phyloP scores from a whole-genome alignment of 2,329 filamentous ascomycete species.

The Colletotrichum agaves region DNA sequence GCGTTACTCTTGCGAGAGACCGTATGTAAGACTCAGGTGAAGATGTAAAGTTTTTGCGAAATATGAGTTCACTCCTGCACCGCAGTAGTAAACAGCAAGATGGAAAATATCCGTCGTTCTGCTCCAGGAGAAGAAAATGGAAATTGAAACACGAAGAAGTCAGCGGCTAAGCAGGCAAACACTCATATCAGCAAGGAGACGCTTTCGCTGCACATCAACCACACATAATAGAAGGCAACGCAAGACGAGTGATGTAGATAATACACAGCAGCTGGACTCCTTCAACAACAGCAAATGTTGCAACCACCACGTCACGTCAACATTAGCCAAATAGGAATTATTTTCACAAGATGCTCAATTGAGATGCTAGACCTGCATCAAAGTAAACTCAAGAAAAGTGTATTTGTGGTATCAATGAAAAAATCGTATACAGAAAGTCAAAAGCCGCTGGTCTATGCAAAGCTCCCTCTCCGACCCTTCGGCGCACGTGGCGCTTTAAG shows the following conservation, averaged over 20 bases:
- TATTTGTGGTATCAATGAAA: conserved; percentile 19
- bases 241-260: background rate
- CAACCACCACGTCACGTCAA: too few relatives aligned
- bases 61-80: too few relatives aligned
- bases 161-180: too few relatives aligned
- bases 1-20: background rate
- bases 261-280: too few relatives aligned
- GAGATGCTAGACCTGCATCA: background rate
- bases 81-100: too few relatives aligned
- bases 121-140: too few relatives aligned
- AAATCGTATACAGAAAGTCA: background rate
- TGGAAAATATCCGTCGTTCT: too few relatives aligned
- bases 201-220: too few relatives aligned
- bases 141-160: too few relatives aligned
- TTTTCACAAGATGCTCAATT: background rate
- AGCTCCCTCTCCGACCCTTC: background rate
- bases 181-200: background rate
- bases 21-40: background rate
- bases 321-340: background rate
- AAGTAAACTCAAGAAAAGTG: conserved; percentile 7
- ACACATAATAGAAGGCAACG: too few relatives aligned
- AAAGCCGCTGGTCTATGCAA: background rate
- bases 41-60: too few relatives aligned
- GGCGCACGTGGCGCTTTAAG: background rate
- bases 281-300: too few relatives aligned